Evolutionary conservation across 169 alveolate genomes (phyloP), one percentile per base, ranked within the genome.

Genomic region (Babesia ovata): DNA sequence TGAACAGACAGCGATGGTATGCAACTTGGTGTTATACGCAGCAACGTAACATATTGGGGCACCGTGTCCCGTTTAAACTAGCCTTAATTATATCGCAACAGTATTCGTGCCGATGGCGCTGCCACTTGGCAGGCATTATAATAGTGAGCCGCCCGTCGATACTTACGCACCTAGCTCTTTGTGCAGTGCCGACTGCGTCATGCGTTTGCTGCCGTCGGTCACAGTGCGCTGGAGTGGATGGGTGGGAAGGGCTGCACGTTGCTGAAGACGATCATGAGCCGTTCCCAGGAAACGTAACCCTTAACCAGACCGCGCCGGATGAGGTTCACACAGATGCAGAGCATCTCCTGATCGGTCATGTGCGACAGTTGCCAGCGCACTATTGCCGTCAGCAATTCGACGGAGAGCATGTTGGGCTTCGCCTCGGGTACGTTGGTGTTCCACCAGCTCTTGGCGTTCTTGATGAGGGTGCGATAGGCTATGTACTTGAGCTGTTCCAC

Each of bases 201-300:
- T 33, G 39, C 39, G 10, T 6, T 33, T 33, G 39, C 39, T 33
- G 39, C 39, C 39, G 39, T 33, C 39, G n/a, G 24, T 70, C 52
- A 69, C 21, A 70, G 28, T 16, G 50, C 60, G n/a, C 36, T 19
- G 21, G 75, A n/a, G 56, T 52, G 48, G n/a, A 82, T 82, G 28
- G 74, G 86, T 22, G 95, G 95, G 75, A 92, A 92, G 19, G 95
- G 95, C 58, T 92, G 87, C 36, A 89, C 79, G 45, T 82, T 88
- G 73, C 95, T 91, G 62, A 91, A 92, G 10, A 92, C 95, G 21
- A 92, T 77, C 70, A 85, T 88, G 72, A 75, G 84, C 65, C 86
- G 82, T 46, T 91, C 95, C 95, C 95, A 92, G n/a, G 95, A 92
- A 13, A 92, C 70, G 85, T 92, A 92, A 8, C 95, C 95, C 89